phyloP scores from a whole-genome alignment of 805 yeast genomes.

The Lachancea nothofagi region DNA sequence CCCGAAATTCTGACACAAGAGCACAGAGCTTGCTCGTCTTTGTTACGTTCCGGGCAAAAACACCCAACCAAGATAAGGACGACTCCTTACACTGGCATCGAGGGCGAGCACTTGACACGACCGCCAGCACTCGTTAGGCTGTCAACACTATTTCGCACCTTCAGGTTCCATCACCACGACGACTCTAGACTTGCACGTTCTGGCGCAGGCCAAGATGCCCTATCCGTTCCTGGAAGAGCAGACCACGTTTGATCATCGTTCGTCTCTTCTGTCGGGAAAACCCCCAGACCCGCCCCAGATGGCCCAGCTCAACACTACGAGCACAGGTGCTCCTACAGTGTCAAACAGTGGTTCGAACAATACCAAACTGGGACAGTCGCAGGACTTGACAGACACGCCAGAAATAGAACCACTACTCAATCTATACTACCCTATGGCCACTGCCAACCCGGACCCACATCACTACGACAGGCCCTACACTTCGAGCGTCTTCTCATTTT shows the following conservation, averaged over 20 bases:
- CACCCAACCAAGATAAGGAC: no score
- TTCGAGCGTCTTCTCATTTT: constrained; percentile 2
- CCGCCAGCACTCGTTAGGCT: background rate
- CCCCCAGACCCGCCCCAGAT: background rate
- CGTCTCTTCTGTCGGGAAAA: background rate
- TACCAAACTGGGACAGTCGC: background rate
- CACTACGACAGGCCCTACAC: background rate
- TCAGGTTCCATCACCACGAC: background rate
- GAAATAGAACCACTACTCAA: constrained; percentile 6
- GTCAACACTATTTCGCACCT: background rate
- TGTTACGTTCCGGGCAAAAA: no score
- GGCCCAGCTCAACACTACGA: background rate
- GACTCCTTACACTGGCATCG: no score
- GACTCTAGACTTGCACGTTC: background rate
- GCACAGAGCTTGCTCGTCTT: no score
- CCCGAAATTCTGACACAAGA: no score
- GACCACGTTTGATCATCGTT: background rate
- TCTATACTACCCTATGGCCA: constrained; percentile 11
- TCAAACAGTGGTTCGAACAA: background rate
- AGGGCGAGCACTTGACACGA: no score
- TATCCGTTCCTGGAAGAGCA: background rate
- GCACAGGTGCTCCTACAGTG: background rate
- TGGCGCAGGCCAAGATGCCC: constrained; percentile 3
- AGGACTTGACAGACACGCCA: background rate
- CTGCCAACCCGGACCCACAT: constrained; percentile 3